Base-by-base conservation (phyloP, 2,329 filamentous ascomycete species). In the Penicillium sp. region DNA sequence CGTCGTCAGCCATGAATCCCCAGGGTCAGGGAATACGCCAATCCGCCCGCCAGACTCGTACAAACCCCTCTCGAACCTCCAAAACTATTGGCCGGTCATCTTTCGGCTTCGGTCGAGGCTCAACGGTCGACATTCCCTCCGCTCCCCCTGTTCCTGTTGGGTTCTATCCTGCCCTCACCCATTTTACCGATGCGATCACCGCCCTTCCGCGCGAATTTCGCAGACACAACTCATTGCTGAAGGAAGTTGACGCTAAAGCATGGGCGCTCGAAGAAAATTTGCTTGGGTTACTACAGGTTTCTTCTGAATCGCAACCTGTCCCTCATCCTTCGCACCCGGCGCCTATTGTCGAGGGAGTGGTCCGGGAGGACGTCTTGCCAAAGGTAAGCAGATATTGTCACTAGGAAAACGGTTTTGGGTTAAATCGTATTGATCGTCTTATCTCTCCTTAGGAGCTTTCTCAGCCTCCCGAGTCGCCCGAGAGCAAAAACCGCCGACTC, bases 161-260 rank as follows among this genome's bases (percentile, higher is more conserved):
- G 35, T 85, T 88, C 71, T 86, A 83, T 62, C 84, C 85, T 53
- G 85, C 83, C 22, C 80, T 88, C 57, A 82, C 82, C 36, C 84
- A 85, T 69, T 97, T 99, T 70, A 89, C 92, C 57, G 92, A 97
- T 72, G 87, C 91, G 57, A 90, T 97, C 68, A 87, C 90, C 46
- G 92, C 92, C 35, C 83, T 99, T 24, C 94, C 94, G 4, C 92
- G 92, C 71, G 94, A 99, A 75, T 89, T 96, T 45, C 90, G 96
- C 63, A 87, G 91, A 68, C 92, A 99, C 72, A 96, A 96, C 64
- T 96, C 92, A 30, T 82, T 97, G 50, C 80, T 99, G 62, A 96
- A 96, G 72, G 94, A 99, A 75, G 94, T 97, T 43, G 94, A 99
- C 76, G 92, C 92, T 57, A 99, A 99, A 76, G 89, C 95, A 58